These are phyloP conservation scores for Globisporangium irregulare DNA, from an alignment of 352 stramenopile species.

Conservation along the genomic window DNA sequence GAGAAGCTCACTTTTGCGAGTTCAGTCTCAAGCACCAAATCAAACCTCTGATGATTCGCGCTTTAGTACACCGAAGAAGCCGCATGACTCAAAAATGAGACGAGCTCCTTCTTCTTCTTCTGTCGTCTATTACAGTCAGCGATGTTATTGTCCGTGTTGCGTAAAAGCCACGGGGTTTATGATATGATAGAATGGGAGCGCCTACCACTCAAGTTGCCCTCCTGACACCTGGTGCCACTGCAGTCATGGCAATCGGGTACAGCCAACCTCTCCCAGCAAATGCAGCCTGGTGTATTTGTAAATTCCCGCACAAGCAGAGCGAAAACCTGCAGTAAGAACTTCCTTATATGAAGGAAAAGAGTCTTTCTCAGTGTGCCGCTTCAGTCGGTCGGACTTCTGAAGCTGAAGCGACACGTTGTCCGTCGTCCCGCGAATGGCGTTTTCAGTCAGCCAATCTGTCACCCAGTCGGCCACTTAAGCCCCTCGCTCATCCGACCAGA, in stretches of 20 bases:
- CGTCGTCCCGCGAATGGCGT: background rate
- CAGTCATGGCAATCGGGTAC: background rate
- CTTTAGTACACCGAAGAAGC: background rate
- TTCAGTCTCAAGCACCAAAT: background rate
- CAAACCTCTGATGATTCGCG: background rate
- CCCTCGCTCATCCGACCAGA: background rate
- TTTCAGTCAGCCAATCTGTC: background rate
- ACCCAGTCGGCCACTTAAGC: background rate
- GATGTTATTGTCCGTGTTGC: background rate
- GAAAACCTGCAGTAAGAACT: no score
- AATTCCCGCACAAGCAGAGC: background rate
- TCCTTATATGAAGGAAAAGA: no score
- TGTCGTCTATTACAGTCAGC: background rate
- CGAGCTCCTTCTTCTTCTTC: background rate
- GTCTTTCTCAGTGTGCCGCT: background rate
- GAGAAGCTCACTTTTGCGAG: background rate
- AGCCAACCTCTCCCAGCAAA: background rate
- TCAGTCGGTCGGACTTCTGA: background rate
- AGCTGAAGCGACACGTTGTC: constrained; percentile 3
- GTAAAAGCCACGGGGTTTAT: background rate
- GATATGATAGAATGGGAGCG: background rate
- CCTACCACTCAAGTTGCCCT: background rate
- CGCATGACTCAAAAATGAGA: background rate
- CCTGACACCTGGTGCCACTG: constrained; percentile 7
- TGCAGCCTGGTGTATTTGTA: background rate